Evolutionary conservation across 1,284 basidiomycete genomes (phyloP), one percentile per base, ranked within the genome.

Genomic region (Sporisorium iseilematis-ciliati): DNA sequence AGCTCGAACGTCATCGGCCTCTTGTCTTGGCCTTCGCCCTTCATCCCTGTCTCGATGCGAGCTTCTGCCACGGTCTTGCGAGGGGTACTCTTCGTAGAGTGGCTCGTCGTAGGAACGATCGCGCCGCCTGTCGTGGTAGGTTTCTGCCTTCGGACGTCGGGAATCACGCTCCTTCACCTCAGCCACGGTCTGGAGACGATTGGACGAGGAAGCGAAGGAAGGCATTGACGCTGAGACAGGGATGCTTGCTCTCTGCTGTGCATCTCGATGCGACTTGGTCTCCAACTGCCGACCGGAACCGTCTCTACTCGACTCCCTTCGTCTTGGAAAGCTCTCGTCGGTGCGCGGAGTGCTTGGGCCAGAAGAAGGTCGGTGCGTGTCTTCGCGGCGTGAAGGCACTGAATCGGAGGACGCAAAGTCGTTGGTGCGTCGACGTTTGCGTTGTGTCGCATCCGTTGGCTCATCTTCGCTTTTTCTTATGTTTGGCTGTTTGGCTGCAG

Each of bases 351-450:
- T 29, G 25, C 8, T 51, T 10, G 45, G 35, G 6, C 25, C 45
- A 20, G 54, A 20, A 2, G 50, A 65, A 12, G 33, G 43, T 10
- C 54, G 54, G 3, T n/a, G 25, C 14, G 23, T 40, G 18, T 10
- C 18, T 26, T 58, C 59, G 5, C 54, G 45, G 21, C 40, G 51
- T 8, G 45, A 56, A 18, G 35, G 16, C 4, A 48, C 4, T n/a
- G 50, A 26, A 8, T 66, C 60, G 6, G 57, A 31, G 2, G 64
- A 33, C 6, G 31, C 31, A 18, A 66, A 66, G 26, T 73, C 70
- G 35, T 73, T 57, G 14, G 70, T 73, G 41, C 70, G 63, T 16
- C 70, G 56, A 41, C 70, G 64, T 25, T 73, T 73, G 53, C 70
- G 64, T 35, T 57, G 63, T 8, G n/a, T 21, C 7, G 55, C 16